Base-by-base conservation (phyloP, 805 yeast genomes). In the Yarrowia osloensis region DNA sequence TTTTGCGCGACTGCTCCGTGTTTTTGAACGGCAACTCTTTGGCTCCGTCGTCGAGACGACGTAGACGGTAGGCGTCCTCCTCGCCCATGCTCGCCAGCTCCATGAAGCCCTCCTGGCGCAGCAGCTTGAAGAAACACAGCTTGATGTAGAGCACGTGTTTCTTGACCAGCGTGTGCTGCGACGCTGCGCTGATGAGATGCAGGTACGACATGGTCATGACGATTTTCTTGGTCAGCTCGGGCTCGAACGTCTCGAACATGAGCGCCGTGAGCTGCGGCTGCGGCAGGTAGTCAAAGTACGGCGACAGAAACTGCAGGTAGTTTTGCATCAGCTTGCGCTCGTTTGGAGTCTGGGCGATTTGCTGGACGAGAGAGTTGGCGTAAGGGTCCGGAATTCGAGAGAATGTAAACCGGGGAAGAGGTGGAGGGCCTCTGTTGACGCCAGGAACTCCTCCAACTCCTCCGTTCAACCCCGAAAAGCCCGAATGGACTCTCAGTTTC, bases 131-230 rank as follows among this genome's bases (percentile, higher is more conserved):
- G n/a, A 61, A 61, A 19, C 54, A 31, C 31, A 61, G 44, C 54
- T 61, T 61, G 52, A 61, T 61, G 44, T 61, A 46, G 15, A 61
- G 24, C n/a, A 61, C 66, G 22, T 44, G 54, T 33, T 61, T 61
- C 24, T 61, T 61, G 24, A 61, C 66, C 19, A 46, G 40, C 3
- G 66, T 61, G 17, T 61, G 66, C 12, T 46, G 52, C 2, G 66
- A 61, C 4, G 66, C 39, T 8, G 66, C 52, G 21, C 54, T 44
- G 42, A 61, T 61, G 19, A 61, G 31, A 35, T 61, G 66, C 29
- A 61, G 42, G 12, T 61, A 61, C 19, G 66, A 61, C 66, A 61
- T 61, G 17, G 66, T 61, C 54, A 61, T 26, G 37, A 61, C 52
- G 15, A 61, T 61, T 33, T 31, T 61, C 54, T 61, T 61, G n/a